phyloP scores from a whole-genome alignment of 371 early-diverging fungal genomes.

The Syncephalastrum sp. region DNA sequence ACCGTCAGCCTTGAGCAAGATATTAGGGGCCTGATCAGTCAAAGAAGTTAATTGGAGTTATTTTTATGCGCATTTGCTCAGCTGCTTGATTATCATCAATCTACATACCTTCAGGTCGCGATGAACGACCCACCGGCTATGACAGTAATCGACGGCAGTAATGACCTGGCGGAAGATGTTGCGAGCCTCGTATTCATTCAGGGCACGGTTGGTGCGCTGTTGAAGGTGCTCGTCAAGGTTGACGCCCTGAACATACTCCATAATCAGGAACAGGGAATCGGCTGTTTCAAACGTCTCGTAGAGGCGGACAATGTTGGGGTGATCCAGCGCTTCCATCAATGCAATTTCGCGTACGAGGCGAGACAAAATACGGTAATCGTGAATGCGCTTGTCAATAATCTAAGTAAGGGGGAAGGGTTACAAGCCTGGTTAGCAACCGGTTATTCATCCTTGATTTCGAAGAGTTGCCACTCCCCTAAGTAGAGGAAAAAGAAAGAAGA shows the following conservation, averaged over 20 bases:
- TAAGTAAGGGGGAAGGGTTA: slow-evolving; percentile 6
- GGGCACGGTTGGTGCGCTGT: slow-evolving; percentile 34
- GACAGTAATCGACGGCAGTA: slow-evolving; percentile 69
- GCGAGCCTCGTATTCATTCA: slow-evolving; percentile 64
- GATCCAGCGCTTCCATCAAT: slow-evolving; percentile 84
- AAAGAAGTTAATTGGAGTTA: background rate
- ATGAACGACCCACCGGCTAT: slow-evolving; percentile 72
- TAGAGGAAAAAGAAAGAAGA: too few species aligned
- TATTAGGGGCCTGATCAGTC: slow-evolving; percentile 48
- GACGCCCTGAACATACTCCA: slow-evolving; percentile 65
- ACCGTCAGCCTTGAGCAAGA: slow-evolving; percentile 47
- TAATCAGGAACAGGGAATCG: slow-evolving; percentile 71
- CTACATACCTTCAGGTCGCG: slow-evolving; percentile 72
- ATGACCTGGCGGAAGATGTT: slow-evolving; percentile 70
- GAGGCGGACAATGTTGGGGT: slow-evolving; percentile 85
- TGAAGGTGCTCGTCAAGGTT: slow-evolving; percentile 59
- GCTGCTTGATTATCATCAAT: background rate
- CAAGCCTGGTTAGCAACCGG: background rate
- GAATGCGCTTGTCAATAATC: slow-evolving; percentile 82
- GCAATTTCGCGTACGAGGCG: slow-evolving; percentile 84
- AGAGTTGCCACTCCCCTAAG: too few species aligned
- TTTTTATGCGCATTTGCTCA: background rate
- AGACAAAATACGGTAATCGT: slow-evolving; percentile 75
- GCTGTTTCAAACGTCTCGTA: slow-evolving; percentile 90
- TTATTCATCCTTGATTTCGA: too few species aligned